These are phyloP conservation scores for Scedosporium apiospermum DNA, from an alignment of 2,329 filamentous ascomycete species.

Conservation along the genomic window DNA sequence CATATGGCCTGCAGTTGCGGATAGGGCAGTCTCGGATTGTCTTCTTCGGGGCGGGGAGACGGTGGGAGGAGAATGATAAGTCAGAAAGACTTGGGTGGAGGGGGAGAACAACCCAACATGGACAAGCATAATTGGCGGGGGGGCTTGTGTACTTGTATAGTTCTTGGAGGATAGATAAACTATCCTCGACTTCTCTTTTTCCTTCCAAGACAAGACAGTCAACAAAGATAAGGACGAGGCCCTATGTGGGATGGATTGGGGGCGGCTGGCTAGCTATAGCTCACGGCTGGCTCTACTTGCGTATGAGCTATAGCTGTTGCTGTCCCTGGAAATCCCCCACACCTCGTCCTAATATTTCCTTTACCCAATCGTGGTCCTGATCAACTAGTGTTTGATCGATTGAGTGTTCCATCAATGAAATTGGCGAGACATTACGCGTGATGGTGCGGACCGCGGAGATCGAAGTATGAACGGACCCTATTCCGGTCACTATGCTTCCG, in stretches of 20 bases:
- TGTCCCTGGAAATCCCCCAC: not conserved
- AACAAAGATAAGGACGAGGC: not conserved
- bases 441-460: not conserved
- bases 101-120: not conserved
- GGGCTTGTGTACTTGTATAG: constrained; percentile 27
- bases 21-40: not conserved
- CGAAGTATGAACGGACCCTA: no score
- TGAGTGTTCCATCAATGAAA: not conserved
- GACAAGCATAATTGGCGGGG: not conserved
- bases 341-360: not conserved
- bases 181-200: constrained; percentile 23
- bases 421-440: not conserved
- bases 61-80: no score
- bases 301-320: not conserved
- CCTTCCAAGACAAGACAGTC: constrained; percentile 27
- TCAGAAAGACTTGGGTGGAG: not conserved
- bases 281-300: not conserved
- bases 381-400: not conserved
- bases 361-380: not conserved
- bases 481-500: no score
- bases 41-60: not conserved
- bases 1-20: not conserved
- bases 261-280: not conserved
- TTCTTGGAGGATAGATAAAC: constrained; percentile 36
- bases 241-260: not conserved